A percentile compares a stretch with the other conserved stretches of the same genome.
These are phyloP conservation scores for Boechera stricta DNA, from an alignment of 345 rosid species.

Conservation along the genomic window DNA sequence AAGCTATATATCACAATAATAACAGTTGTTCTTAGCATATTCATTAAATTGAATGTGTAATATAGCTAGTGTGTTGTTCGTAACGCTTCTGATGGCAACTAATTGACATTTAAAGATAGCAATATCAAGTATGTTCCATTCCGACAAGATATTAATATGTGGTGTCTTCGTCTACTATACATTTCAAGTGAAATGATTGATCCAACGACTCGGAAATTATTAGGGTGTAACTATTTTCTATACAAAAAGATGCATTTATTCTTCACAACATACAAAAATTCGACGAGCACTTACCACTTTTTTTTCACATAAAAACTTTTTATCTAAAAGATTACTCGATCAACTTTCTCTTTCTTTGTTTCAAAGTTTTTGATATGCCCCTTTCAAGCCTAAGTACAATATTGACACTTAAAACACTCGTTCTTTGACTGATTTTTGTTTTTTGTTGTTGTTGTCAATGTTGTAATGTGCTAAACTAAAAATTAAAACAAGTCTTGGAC, in stretches of 20 bases:
- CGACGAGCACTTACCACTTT: not conserved
- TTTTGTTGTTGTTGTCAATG: not conserved
- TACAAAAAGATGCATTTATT: not conserved
- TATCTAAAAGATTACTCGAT: not conserved
- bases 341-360: not conserved
- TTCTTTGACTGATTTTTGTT: not conserved
- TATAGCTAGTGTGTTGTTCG: not conserved
- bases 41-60: not conserved
- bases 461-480: not conserved
- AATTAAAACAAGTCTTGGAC: not conserved
- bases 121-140: not conserved
- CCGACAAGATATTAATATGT: not conserved
- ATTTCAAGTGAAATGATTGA: not conserved
- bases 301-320: not conserved
- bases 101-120: slow-evolving; percentile 10
- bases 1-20: not conserved
- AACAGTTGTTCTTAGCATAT: slow-evolving; percentile 10
- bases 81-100: slow-evolving; percentile 11
- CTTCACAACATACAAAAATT: not conserved
- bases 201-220: not conserved
- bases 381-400: not conserved
- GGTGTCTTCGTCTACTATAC: slow-evolving; percentile 1
- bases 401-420: not conserved
- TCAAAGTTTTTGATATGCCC: not conserved
- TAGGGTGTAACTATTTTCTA: not conserved